phyloP scores from a whole-genome alignment of 495 filamentous ascomycete genomes.

The Hypoxylon cercidicola region DNA sequence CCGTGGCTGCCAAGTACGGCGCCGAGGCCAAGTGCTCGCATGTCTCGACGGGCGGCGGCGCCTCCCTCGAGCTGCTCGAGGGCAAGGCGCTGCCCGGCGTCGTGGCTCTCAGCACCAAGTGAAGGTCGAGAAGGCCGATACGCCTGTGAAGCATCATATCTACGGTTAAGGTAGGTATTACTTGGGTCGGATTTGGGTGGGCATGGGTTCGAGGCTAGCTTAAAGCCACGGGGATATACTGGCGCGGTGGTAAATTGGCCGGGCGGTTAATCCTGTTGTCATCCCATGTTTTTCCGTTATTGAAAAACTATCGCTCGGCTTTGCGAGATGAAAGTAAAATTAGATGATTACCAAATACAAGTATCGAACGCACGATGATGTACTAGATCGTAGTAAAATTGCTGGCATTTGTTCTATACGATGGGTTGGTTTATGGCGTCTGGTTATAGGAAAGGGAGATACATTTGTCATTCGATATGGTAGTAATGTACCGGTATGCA shows the following conservation, averaged over 20 bases:
- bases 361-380: slow-evolving; percentile 9
- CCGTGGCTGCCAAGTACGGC: slow-evolving; percentile 95
- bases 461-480: background rate
- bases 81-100: slow-evolving; percentile 98
- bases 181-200: slow-evolving; percentile 29
- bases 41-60: slow-evolving; percentile 96
- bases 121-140: slow-evolving; percentile 22
- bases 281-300: slow-evolving; percentile 41
- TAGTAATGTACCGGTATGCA: background rate
- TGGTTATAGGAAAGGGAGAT: too few species aligned
- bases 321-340: slow-evolving; percentile 7
- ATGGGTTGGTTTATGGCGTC: too few species aligned
- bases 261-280: slow-evolving; percentile 39
- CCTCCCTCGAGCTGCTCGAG: slow-evolving; percentile 94
- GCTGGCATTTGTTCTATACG: too few species aligned
- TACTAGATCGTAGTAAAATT: too few species aligned
- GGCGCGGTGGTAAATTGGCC: slow-evolving; percentile 28
- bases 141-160: slow-evolving; percentile 19
- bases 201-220: slow-evolving; percentile 5
- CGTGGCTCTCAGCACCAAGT: slow-evolving; percentile 80
- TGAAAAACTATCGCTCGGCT: background rate
- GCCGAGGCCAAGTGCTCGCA: slow-evolving; percentile 97
- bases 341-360: slow-evolving; percentile 43
- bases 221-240: slow-evolving; percentile 27
- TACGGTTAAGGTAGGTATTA: slow-evolving; percentile 14